These are phyloP conservation scores for Epichloe brachyelytri DNA, from an alignment of 2,329 filamentous ascomycete species.

Conservation along the genomic window DNA sequence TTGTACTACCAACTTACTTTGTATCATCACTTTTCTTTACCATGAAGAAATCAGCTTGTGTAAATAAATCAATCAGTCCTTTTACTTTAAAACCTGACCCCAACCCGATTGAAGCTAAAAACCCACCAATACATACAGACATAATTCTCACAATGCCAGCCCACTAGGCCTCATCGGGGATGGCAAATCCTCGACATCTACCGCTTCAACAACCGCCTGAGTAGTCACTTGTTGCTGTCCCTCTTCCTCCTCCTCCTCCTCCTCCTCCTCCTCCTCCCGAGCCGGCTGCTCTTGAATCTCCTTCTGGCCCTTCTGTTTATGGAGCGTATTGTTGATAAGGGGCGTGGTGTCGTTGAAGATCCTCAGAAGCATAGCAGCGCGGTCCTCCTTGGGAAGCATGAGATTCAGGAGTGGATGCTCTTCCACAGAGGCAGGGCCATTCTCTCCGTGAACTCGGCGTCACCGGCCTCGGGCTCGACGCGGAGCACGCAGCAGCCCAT, in stretches of 20 bases:
- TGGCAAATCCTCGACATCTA: conserved; percentile 25
- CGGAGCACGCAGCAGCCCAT: conserved; percentile 90
- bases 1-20: too few relatives aligned
- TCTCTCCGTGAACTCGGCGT: conserved; percentile 51
- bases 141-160: background rate
- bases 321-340: conserved; percentile 56
- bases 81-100: too few relatives aligned
- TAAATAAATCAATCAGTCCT: too few relatives aligned
- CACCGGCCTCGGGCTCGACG: conserved; percentile 60
- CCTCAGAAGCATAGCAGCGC: conserved; percentile 79
- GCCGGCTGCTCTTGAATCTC: background rate
- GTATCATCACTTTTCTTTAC: too few relatives aligned
- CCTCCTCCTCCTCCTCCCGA: background rate
- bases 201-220: conserved; percentile 12
- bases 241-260: background rate
- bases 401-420: conserved; percentile 86
- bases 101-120: background rate
- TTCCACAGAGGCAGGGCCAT: conserved; percentile 93
- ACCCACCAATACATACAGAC: background rate
- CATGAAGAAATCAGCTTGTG: too few relatives aligned
- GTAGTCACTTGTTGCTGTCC: conserved; percentile 20
- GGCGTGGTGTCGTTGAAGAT: conserved; percentile 84
- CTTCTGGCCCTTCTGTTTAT: conserved; percentile 30
- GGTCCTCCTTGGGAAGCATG: conserved; percentile 96
- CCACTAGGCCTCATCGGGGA: conserved; percentile 15